Evolutionary conservation across 805 yeast species (phyloP).

Genomic region (Candida patagonica): DNA sequence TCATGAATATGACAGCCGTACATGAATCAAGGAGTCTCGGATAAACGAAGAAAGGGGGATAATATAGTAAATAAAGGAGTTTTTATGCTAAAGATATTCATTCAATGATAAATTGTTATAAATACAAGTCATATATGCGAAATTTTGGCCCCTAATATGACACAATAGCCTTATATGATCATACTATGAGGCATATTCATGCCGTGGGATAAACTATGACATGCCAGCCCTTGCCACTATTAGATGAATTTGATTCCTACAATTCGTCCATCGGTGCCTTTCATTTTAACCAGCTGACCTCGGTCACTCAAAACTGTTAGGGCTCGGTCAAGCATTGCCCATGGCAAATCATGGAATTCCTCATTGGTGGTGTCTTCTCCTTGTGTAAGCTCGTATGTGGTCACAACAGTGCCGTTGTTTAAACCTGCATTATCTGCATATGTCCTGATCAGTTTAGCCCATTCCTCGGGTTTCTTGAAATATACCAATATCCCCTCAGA

Average conservation of each 20-base stretch:
- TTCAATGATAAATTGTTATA: no score
- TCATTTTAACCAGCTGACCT: conserved; percentile 65
- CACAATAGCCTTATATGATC: no score
- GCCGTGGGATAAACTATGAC: no score
- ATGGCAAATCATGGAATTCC: conserved; percentile 57
- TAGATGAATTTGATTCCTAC: conserved; percentile 55
- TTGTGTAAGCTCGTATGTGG: conserved; percentile 68
- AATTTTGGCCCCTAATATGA: no score
- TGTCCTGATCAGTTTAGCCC: conserved; percentile 57
- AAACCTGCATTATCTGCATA: conserved; percentile 79
- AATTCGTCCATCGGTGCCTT: conserved; percentile 54
- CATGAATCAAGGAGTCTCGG: no score
- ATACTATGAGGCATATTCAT: no score
- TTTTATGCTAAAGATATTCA: no score
- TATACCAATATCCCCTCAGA: conserved; percentile 35
- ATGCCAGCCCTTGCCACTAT: no score
- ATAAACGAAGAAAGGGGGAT: no score
- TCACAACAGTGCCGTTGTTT: conserved; percentile 54
- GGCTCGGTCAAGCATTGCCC: conserved; percentile 42
- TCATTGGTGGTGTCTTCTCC: conserved; percentile 50
- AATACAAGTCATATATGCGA: no score
- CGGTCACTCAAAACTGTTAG: conserved; percentile 51
- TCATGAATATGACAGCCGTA: no score
- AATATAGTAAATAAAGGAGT: no score
- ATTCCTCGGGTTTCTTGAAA: conserved; percentile 60